Evolutionary conservation across 257 asterid species (phyloP).

Genomic region (Forsythia viridissima): DNA sequence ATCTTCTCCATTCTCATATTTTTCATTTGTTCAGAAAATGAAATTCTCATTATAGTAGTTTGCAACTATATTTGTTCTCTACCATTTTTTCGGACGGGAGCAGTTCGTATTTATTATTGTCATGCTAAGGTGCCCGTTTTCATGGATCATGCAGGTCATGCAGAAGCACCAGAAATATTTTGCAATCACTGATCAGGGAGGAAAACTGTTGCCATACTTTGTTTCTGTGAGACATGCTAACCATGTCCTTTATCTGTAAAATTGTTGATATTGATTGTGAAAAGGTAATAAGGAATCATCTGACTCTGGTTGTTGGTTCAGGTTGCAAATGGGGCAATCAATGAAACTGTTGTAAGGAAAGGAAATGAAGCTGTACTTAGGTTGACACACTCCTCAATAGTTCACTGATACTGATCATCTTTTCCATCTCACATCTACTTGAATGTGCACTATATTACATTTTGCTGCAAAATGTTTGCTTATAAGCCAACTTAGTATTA

Average conservation of each 20-base stretch:
- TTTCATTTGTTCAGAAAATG: background rate
- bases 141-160: constrained; percentile 72
- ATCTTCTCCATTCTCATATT: background rate
- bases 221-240: constrained; percentile 65
- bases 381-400: constrained; percentile 35
- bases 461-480: constrained; percentile 12
- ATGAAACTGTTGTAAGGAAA: constrained; percentile 72
- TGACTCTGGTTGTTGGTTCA: constrained; percentile 32
- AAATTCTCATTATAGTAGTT: constrained; percentile 12
- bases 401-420: background rate
- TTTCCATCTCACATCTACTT: constrained; percentile 15
- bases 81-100: background rate
- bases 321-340: constrained; percentile 97
- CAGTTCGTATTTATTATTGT: background rate
- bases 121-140: constrained; percentile 19
- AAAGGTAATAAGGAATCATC: constrained; percentile 9
- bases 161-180: constrained; percentile 97
- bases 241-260: constrained; percentile 14
- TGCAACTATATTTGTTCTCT: background rate
- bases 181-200: constrained; percentile 71
- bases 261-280: constrained; percentile 6
- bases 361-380: constrained; percentile 99
- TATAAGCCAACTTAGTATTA: background rate
- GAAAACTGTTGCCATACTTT: constrained; percentile 78
- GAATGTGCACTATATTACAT: constrained; percentile 14